Conservation (phyloP, 2,329 filamentous ascomycete species). For the Coniochaeta sp. region DNA sequence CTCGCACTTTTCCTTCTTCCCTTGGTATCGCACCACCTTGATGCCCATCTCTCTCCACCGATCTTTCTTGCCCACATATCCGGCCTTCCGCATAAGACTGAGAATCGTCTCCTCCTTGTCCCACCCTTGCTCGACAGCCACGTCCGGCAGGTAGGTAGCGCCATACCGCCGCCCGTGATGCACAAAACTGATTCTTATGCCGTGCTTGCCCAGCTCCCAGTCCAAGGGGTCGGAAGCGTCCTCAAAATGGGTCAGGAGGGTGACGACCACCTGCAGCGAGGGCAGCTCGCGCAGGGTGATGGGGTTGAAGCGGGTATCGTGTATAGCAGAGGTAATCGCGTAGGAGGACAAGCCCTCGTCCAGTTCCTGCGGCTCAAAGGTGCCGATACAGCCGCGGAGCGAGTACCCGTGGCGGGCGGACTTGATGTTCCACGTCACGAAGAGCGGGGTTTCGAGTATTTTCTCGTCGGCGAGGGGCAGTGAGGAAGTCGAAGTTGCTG, state of each 20-base stretch:
- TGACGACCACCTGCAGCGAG: constrained; percentile 59
- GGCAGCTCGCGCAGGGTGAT: constrained; percentile 47
- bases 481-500: constrained; percentile 33
- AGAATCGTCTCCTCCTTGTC: constrained; percentile 84
- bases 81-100: constrained; percentile 89
- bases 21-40: constrained; percentile 78
- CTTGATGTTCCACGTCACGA: constrained; percentile 89
- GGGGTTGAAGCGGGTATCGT: constrained; percentile 55
- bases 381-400: constrained; percentile 92
- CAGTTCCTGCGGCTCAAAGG: constrained; percentile 74
- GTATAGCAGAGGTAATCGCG: constrained; percentile 67
- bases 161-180: constrained; percentile 67
- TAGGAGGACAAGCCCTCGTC: constrained; percentile 68
- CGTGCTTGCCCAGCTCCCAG: constrained; percentile 82
- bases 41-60: constrained; percentile 75
- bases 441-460: constrained; percentile 61
- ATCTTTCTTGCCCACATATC: constrained; percentile 76
- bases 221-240: constrained; percentile 65
- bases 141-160: constrained; percentile 86
- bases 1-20: constrained; percentile 63
- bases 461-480: constrained; percentile 17
- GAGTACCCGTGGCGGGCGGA: constrained; percentile 51
- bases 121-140: constrained; percentile 90
- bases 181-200: constrained; percentile 79
- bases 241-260: constrained; percentile 81